Evolutionary conservation across 495 filamentous ascomycete species (phyloP).

Genomic region (Aspergillus cristatus): DNA sequence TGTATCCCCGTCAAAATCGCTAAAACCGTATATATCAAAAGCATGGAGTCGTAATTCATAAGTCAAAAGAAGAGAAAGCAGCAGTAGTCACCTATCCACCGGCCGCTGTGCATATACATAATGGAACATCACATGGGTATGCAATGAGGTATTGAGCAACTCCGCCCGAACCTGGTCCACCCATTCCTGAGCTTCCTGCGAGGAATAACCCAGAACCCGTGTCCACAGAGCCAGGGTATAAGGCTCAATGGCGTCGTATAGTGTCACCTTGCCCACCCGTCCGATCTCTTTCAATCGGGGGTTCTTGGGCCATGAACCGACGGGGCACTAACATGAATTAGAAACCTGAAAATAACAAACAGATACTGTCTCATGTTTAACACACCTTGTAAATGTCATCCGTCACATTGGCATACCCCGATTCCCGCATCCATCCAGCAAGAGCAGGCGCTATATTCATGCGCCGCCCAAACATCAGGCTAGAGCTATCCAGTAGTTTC

Average conservation of each 20-base stretch:
- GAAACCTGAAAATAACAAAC: no score
- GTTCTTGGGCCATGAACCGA: constrained; percentile 44
- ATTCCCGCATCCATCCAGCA: constrained; percentile 16
- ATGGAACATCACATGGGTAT: constrained; percentile 30
- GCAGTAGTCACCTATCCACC: constrained; percentile 11
- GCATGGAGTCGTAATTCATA: no score
- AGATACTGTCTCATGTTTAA: neutral
- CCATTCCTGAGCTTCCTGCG: constrained; percentile 25
- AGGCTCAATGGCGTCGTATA: constrained; percentile 39
- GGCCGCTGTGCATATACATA: constrained; percentile 34
- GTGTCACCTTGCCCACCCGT: constrained; percentile 22
- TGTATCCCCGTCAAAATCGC: no score
- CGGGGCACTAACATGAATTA: constrained; percentile 34
- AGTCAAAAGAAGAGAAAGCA: neutral
- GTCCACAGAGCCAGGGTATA: constrained; percentile 48
- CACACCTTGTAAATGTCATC: constrained; percentile 34
- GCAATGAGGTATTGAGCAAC: constrained; percentile 17
- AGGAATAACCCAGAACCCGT: constrained; percentile 38
- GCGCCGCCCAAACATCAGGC: constrained; percentile 28
- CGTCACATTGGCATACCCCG: constrained; percentile 26
- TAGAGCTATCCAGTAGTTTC: constrained; percentile 20
- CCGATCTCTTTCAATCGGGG: constrained; percentile 42
- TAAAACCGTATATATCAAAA: no score
- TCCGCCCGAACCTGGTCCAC: constrained; percentile 28
- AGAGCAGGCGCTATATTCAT: constrained; percentile 25